phyloP scores from a whole-genome alignment of 176 grass and related monocot genomes.

The Rhynchospora tenuis region DNA sequence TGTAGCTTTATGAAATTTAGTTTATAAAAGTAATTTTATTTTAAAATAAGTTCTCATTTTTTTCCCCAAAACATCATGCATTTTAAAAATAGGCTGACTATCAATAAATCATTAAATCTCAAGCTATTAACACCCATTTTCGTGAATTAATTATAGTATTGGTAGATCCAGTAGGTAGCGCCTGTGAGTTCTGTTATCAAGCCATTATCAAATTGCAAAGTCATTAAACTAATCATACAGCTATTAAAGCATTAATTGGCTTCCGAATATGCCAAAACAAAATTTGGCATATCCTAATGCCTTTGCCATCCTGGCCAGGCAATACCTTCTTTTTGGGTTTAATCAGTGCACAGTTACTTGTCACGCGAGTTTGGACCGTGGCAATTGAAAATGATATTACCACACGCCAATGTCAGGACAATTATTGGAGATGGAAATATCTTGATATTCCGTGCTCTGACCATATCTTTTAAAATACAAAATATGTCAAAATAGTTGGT shows the following conservation, averaged over 20 bases:
- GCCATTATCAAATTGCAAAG: neutral
- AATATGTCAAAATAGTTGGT: too few relatives aligned
- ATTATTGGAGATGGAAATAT: neutral
- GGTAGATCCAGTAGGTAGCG: too few relatives aligned
- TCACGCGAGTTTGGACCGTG: neutral
- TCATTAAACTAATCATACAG: neutral
- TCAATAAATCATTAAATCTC: too few relatives aligned
- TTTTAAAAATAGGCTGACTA: too few relatives aligned
- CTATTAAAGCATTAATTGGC: neutral
- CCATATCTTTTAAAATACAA: neutral
- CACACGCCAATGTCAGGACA: neutral
- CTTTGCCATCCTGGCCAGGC: neutral
- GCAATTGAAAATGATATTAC: slow-evolving; percentile 17
- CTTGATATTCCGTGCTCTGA: neutral
- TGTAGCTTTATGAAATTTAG: too few relatives aligned
- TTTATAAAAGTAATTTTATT: too few relatives aligned
- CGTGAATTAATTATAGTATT: too few relatives aligned
- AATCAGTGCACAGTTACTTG: neutral
- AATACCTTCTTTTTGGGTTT: neutral
- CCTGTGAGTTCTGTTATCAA: neutral
- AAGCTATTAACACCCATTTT: too few relatives aligned
- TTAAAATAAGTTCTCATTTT: too few relatives aligned
- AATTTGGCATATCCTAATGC: neutral
- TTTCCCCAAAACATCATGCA: too few relatives aligned
- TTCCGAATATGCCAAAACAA: neutral